Evolutionary conservation across 2,329 filamentous ascomycete species (phyloP).

Genomic region (Colletotrichum cordylinicola): DNA sequence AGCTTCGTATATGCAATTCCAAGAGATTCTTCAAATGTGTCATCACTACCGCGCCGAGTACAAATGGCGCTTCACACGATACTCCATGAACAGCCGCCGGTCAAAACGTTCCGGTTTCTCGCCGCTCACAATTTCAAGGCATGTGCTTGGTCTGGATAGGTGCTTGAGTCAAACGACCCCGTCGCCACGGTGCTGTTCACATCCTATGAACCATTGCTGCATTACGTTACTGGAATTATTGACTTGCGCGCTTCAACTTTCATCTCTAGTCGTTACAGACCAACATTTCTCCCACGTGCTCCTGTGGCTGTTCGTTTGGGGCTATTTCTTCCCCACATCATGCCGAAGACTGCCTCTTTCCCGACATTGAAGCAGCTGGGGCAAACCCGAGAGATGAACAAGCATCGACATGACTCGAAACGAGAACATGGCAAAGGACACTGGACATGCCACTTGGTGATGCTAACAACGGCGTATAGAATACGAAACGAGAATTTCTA

Average conservation of each 20-base stretch:
- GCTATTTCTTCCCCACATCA: not conserved
- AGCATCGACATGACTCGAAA: not conserved
- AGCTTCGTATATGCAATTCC: not conserved
- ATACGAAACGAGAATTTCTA: not conserved
- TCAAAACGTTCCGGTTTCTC: not conserved
- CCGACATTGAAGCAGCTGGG: not conserved
- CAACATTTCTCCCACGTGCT: not conserved
- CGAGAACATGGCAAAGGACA: not conserved
- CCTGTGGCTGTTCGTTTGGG: not conserved
- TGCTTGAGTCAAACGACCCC: no score
- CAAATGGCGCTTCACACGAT: not conserved
- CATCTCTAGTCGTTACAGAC: accelerated
- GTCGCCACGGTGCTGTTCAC: no score
- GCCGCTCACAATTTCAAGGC: not conserved
- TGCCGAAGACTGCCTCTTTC: not conserved
- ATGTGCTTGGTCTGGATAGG: accelerated
- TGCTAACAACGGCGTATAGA: not conserved
- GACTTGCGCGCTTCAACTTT: not conserved
- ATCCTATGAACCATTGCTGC: no score
- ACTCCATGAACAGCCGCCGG: not conserved
- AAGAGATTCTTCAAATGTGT: not conserved
- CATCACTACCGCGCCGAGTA: accelerated
- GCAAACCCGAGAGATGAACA: not conserved
- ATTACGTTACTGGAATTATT: no score
- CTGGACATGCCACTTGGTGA: not conserved